These are phyloP conservation scores for Yamadazyma atlantica DNA, from an alignment of 1,139 yeast genomes.

Conservation along the genomic window DNA sequence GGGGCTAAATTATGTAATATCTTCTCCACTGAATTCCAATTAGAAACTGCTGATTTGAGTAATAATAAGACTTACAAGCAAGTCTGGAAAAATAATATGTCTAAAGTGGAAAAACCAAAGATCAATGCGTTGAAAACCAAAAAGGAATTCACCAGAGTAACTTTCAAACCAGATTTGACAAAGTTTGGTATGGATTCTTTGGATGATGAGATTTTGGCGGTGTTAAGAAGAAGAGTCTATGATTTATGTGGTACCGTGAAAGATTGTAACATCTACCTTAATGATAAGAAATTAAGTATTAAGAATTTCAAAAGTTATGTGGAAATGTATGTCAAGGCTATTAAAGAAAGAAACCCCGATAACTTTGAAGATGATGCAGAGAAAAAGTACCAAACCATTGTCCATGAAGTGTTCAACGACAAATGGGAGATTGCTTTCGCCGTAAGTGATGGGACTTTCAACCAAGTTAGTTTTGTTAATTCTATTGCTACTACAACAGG, in stretches of 20 bases:
- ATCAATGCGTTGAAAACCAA: constrained; percentile 61
- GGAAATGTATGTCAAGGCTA: constrained; percentile 83
- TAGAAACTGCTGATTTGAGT: constrained; percentile 85
- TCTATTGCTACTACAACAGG: constrained; percentile 97
- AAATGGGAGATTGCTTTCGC: constrained; percentile 98
- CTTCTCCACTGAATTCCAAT: constrained; percentile 80
- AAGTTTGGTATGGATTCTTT: constrained; percentile 82
- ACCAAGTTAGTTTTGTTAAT: constrained; percentile 95
- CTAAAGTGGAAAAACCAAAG: constrained; percentile 70
- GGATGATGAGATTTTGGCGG: constrained; percentile 81
- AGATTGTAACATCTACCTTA: constrained; percentile 75
- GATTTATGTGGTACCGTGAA: constrained; percentile 95
- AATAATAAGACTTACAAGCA: constrained; percentile 69
- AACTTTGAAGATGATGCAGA: constrained; percentile 24
- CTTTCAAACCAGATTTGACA: constrained; percentile 84
- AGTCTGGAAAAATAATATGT: constrained; percentile 87
- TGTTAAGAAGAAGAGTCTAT: constrained; percentile 88
- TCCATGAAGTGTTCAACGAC: constrained; percentile 68
- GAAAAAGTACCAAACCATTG: constrained; percentile 52
- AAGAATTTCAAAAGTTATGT: constrained; percentile 83
- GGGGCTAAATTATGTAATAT: constrained; percentile 95
- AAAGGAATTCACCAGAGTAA: constrained; percentile 80
- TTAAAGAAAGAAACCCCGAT: constrained; percentile 37
- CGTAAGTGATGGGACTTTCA: constrained; percentile 82
- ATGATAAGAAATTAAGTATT: constrained; percentile 70